Evolutionary conservation across 2,329 filamentous ascomycete genomes (phyloP), one percentile per base, ranked within the genome.

Genomic region (Trichoderma gracile): DNA sequence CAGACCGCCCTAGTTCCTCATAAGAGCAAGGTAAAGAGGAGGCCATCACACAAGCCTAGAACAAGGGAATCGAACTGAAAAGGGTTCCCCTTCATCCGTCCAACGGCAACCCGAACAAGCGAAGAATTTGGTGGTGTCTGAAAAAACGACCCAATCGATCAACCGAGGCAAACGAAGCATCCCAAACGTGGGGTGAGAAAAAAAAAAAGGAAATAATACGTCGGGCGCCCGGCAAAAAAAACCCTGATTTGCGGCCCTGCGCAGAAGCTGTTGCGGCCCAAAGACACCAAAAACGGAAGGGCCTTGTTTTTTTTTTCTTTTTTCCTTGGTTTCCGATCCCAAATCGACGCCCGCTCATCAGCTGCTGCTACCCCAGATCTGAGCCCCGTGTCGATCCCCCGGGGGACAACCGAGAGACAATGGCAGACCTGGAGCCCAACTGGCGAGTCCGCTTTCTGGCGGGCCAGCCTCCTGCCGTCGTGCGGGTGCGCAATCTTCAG

Each of bases 401-500:
- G 30, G 46, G 55, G n/a, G n/a, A n/a, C n/a, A 27, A 61, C 40
- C 40, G 33, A 73, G 70, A 27, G 70, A 60, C 33, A 21, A 58
- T 58, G n/a, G 63, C 64, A 30, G 67, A 69, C 42, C 61, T 73
- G 45, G 68, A 68, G 45, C 69, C 71, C 5, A 65, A 67, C 19
- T 70, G 71, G 65, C 67, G 71, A 47, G 68, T 75, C 8, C 67
- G 68, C 25, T 68, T 67, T 19, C 68, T 67, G 1, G 71, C 71
- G 17, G 74, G 73, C 33, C 69, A 73, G 17, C 68, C 72, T 5
- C 63, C 73, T 3, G 82, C 85, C 49, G 72, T 79, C 15, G 84
- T 93, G 68, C 81, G 81, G 43, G 82, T 92, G 64, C 80, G 79
- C 57, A 87, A 90, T 70, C 83, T 93, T 1, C 79, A 84, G 66